Evolutionary conservation across 345 rosid species (phyloP).

Genomic region (Fremontodendron californicum): DNA sequence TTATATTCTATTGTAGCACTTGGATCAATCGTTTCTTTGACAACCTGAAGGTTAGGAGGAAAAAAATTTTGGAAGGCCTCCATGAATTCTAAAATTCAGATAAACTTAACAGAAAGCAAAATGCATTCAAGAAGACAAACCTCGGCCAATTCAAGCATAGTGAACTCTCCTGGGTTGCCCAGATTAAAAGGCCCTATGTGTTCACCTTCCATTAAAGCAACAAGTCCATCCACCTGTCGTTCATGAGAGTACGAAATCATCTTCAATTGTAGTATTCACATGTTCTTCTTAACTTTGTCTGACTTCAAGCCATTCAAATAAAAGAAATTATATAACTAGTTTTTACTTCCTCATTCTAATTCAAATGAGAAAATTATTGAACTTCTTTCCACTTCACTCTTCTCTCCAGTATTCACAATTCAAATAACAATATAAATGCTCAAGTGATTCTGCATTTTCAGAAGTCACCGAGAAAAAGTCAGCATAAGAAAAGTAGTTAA

Average conservation of each 20-base stretch:
- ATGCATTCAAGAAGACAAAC: conserved; percentile 35
- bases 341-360: background rate
- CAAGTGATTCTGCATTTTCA: background rate
- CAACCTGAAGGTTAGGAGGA: conserved; percentile 44
- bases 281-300: background rate
- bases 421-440: background rate
- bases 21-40: conserved; percentile 84
- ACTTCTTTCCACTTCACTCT: background rate
- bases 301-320: background rate
- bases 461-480: background rate
- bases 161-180: conserved; percentile 97
- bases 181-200: conserved; percentile 95
- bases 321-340: background rate
- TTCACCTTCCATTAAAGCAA: conserved; percentile 88
- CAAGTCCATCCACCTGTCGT: conserved; percentile 82
- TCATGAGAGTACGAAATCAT: background rate
- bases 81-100: background rate
- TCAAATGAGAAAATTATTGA: background rate
- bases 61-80: background rate
- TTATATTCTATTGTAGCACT: conserved; percentile 87
- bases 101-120: background rate
- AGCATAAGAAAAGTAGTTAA: background rate
- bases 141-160: conserved; percentile 99
- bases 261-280: background rate
- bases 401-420: background rate